Percentiles rank a stretch among this genome's conserved stretches.
Conservation (phyloP, 345 rosid genomes). For the Nephelium lappaceum region DNA sequence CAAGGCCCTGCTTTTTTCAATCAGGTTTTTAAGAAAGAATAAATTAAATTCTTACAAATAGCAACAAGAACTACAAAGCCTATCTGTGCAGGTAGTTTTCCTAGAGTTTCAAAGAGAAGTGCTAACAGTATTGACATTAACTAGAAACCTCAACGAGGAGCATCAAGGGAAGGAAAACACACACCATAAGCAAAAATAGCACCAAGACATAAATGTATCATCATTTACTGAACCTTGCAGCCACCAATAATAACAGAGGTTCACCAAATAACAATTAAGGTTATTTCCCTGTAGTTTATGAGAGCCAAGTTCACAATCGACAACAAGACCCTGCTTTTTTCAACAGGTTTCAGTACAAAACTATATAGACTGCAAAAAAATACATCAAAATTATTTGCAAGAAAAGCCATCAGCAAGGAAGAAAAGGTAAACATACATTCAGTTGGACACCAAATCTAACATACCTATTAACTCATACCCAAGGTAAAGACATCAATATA, state of each 20-base stretch:
- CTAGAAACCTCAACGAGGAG: neutral
- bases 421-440: neutral
- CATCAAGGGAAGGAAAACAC: neutral
- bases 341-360: conserved; percentile 30
- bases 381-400: neutral
- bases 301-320: conserved; percentile 31
- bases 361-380: neutral
- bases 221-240: conserved; percentile 59
- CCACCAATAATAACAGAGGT: conserved; percentile 37
- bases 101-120: neutral
- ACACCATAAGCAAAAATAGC: neutral
- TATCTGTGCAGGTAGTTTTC: neutral
- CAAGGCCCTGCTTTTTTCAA: conserved; percentile 38
- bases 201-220: conserved; percentile 32
- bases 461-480: neutral
- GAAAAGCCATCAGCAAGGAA: no score
- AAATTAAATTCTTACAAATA: neutral
- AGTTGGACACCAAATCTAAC: neutral
- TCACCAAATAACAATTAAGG: conserved; percentile 60
- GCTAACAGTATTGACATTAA: neutral
- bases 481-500: neutral
- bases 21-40: conserved; percentile 27
- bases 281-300: conserved; percentile 38
- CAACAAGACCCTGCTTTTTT: conserved; percentile 44
- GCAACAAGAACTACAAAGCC: neutral